phyloP scores from a whole-genome alignment of 306 rosid species.

The Dalbergia oliveri region DNA sequence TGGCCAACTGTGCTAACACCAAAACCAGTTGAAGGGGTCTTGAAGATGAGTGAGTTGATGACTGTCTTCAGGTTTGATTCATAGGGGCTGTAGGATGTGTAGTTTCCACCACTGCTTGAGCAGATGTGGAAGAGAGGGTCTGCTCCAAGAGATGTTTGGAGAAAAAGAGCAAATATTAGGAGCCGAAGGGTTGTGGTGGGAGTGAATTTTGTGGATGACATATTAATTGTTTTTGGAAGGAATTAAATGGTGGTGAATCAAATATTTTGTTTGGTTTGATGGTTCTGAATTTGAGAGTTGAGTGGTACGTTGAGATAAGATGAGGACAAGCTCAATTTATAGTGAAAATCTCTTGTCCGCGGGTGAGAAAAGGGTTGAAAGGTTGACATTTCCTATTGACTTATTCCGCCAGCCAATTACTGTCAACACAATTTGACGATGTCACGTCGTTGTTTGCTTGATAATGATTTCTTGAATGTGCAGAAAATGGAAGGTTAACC shows the following conservation, averaged over 20 bases:
- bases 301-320: neutral
- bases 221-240: conserved; percentile 2
- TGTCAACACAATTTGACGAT: neutral
- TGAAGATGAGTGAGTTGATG: conserved; percentile 16
- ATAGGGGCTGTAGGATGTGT: conserved; percentile 45
- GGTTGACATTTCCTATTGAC: conserved; percentile 33
- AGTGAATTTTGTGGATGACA: conserved; percentile 32
- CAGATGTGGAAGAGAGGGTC: conserved; percentile 57
- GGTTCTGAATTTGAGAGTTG: neutral
- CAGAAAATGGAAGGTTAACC: neutral
- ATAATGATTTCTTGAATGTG: too few relatives aligned
- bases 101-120: conserved; percentile 51
- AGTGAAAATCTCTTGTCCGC: conserved; percentile 3
- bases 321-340: conserved; percentile 3
- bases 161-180: conserved; percentile 32
- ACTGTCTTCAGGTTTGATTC: conserved; percentile 33
- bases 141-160: conserved; percentile 46
- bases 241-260: too few relatives aligned
- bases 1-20: conserved; percentile 34
- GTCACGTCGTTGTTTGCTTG: neutral
- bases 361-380: neutral
- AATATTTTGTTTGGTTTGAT: neutral
- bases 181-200: neutral
- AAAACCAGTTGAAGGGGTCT: conserved; percentile 47
- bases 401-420: neutral